These are phyloP conservation scores for Fusarium bulbicola DNA, from an alignment of 2,329 filamentous ascomycete genomes.

Conservation along the genomic window DNA sequence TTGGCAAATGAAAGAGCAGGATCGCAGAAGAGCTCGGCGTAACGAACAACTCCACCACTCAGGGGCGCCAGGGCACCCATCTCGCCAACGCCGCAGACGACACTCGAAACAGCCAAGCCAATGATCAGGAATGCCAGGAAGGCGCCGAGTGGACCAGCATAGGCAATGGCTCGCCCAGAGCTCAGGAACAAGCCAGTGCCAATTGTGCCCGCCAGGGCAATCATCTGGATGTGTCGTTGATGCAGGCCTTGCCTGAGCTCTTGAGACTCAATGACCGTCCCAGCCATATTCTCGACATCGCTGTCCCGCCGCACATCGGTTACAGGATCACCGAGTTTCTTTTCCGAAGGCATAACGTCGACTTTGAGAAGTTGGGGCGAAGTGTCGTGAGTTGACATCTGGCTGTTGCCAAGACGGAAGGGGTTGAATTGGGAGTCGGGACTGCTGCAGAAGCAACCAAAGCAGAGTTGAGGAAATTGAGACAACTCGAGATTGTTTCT, in stretches of 20 bases:
- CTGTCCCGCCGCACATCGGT: neutral
- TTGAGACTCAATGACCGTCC: neutral
- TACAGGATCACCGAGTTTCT: neutral
- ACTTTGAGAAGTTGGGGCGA: neutral
- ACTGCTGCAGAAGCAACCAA: neutral
- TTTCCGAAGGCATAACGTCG: neutral
- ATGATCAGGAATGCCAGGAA: neutral
- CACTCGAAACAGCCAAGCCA: neutral
- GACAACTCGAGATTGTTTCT: neutral
- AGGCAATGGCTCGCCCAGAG: neutral
- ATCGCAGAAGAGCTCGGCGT: neutral
- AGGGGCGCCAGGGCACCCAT: conserved; percentile 4
- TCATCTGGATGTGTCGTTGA: conserved; percentile 8
- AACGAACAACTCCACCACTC: neutral
- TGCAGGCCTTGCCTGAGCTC: neutral
- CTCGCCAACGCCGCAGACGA: conserved; percentile 1
- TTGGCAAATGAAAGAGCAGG: neutral
- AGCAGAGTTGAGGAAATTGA: neutral
- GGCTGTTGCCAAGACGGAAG: neutral
- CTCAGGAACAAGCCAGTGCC: conserved; percentile 1
- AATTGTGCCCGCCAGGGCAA: neutral
- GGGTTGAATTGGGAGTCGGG: no score
- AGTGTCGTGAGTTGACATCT: neutral
- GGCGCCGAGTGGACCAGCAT: neutral
- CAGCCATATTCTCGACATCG: conserved; percentile 2